A percentile compares a stretch with the other conserved stretches of the same genome.
Evolutionary conservation across 805 yeast genomes (phyloP).

Genomic region (Yarrowia sp.): DNA sequence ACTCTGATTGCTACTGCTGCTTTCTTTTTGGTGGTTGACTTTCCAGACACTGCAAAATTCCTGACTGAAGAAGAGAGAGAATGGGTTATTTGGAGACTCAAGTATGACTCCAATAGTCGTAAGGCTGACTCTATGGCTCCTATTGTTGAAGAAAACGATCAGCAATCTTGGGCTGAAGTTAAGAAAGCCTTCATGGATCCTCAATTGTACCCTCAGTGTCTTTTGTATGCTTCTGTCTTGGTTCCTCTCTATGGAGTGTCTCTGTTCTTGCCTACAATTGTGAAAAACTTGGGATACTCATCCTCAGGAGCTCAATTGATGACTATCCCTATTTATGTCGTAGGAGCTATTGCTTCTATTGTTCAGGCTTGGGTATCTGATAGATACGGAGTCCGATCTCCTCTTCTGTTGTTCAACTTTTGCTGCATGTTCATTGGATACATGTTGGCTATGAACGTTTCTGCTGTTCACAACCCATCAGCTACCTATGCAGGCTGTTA

Average conservation of each 20-base stretch:
- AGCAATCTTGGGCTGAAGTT: slow-evolving; percentile 47
- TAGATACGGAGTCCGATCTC: slow-evolving; percentile 39
- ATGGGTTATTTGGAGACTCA: slow-evolving; percentile 32
- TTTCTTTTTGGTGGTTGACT: slow-evolving; percentile 59
- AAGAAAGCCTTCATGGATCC: slow-evolving; percentile 50
- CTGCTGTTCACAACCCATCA: slow-evolving; percentile 32
- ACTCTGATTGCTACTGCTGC: slow-evolving; percentile 43
- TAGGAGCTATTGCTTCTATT: slow-evolving; percentile 40
- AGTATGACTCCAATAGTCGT: slow-evolving; percentile 6
- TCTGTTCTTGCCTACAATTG: slow-evolving; percentile 58
- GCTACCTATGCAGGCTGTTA: slow-evolving; percentile 54
- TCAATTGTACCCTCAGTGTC: slow-evolving; percentile 49
- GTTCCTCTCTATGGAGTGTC: slow-evolving; percentile 61
- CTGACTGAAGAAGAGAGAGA: slow-evolving; percentile 50
- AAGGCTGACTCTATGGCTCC: not conserved
- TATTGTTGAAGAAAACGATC: slow-evolving; percentile 34
- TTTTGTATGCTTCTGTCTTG: slow-evolving; percentile 53
- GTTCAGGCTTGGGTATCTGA: slow-evolving; percentile 32
- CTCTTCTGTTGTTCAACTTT: slow-evolving; percentile 34
- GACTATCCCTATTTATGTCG: slow-evolving; percentile 47
- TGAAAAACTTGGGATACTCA: slow-evolving; percentile 54
- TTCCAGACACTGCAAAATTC: slow-evolving; percentile 66
- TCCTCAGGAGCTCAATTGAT: slow-evolving; percentile 54
- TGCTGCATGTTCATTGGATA: slow-evolving; percentile 41
- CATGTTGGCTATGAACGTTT: slow-evolving; percentile 47